Conservation (phyloP, 1,284 basidiomycete genomes). For the Porogramme epimiltina region DNA sequence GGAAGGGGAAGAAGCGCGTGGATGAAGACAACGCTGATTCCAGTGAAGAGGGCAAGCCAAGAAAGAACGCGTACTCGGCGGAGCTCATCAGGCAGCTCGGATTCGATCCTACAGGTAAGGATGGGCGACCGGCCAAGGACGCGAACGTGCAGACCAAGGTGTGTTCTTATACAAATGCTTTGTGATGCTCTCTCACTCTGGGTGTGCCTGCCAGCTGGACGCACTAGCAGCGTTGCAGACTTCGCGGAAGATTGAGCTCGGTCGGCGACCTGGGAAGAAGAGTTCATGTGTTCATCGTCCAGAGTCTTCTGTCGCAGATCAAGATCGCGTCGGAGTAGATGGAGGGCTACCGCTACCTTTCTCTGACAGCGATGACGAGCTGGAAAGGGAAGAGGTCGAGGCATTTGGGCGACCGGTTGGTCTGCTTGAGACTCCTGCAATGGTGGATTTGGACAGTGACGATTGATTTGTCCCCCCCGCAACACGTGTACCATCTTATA, state of each 20-base stretch:
- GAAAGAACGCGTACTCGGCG: conserved; percentile 60
- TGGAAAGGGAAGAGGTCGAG: conserved; percentile 19
- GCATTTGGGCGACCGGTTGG: conserved; percentile 22
- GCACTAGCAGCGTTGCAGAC: conserved; percentile 49
- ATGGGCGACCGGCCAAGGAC: conserved; percentile 44
- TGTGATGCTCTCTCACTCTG: background rate
- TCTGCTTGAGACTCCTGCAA: background rate
- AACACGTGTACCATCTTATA: no score
- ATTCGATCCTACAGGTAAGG: conserved; percentile 68
- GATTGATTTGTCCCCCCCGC: no score
- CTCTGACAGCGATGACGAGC: conserved; percentile 26
- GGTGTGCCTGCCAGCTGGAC: conserved; percentile 44
- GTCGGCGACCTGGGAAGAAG: conserved; percentile 54
- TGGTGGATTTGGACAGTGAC: conserved; percentile 31
- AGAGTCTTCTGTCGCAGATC: conserved; percentile 2
- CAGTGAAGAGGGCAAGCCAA: conserved; percentile 26
- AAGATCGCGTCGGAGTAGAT: conserved; percentile 9
- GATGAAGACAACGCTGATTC: conserved; percentile 9
- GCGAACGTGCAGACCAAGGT: conserved; percentile 59
- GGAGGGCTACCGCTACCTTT: conserved; percentile 14
- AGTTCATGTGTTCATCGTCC: conserved; percentile 27
- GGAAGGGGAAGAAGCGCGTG: background rate
- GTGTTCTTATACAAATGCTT: conserved; percentile 1
- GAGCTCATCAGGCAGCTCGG: conserved; percentile 67
- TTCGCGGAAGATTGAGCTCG: conserved; percentile 52